A percentile compares a stretch with the other conserved stretches of the same genome.
These are phyloP conservation scores for Striga asiatica DNA, from an alignment of 257 asterid species.

Conservation along the genomic window DNA sequence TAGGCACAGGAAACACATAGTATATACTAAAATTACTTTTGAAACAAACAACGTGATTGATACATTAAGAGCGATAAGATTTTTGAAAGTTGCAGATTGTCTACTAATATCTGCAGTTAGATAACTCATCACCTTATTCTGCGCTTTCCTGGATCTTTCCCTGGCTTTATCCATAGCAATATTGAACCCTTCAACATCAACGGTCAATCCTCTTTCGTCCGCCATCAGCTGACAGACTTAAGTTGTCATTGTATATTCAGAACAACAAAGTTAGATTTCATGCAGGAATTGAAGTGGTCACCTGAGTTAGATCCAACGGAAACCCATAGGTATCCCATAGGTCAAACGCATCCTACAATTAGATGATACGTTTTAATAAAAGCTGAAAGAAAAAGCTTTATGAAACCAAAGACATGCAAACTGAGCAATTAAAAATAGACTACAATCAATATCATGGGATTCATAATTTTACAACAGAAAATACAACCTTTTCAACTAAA, in stretches of 20 bases:
- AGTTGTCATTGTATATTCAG: constrained; percentile 12
- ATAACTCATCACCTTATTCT: constrained; percentile 56
- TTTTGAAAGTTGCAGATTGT: background rate
- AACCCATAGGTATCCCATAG: constrained; percentile 97
- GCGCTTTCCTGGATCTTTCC: constrained; percentile 91
- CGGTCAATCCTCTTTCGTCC: constrained; percentile 84
- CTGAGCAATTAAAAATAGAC: background rate
- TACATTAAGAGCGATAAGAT: background rate
- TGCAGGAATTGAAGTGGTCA: constrained; percentile 16
- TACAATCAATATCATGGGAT: background rate
- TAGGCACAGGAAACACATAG: constrained; percentile 1
- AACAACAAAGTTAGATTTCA: background rate
- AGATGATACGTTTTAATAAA: constrained; percentile 16
- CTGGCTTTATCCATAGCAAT: constrained; percentile 74
- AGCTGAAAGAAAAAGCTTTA: background rate
- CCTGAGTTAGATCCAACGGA: constrained; percentile 98
- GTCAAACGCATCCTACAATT: constrained; percentile 84
- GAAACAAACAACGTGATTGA: background rate
- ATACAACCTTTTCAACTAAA: background rate
- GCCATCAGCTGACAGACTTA: constrained; percentile 72
- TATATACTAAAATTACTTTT: background rate
- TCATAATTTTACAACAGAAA: background rate
- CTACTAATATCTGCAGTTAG: constrained; percentile 6
- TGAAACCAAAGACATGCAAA: background rate
- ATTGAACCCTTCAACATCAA: constrained; percentile 67